Evolutionary conservation across 352 stramenopile genomes (phyloP).

Genomic region (Globisporangium paddicum): DNA sequence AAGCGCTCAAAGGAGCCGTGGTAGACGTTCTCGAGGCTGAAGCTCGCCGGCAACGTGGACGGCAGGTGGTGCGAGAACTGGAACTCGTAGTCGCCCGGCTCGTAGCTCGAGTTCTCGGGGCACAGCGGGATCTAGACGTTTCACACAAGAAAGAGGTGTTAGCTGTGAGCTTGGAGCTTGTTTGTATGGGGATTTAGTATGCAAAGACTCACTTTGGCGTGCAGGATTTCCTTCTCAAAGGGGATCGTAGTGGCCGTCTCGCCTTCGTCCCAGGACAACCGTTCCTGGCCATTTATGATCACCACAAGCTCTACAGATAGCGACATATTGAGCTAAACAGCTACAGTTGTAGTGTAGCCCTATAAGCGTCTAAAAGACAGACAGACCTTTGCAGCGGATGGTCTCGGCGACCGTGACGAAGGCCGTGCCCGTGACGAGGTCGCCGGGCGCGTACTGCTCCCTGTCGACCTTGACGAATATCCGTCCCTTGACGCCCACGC

Average conservation of each 20-base stretch:
- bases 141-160: background rate
- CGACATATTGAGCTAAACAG: background rate
- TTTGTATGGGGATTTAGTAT: background rate
- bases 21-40: slow-evolving; percentile 16
- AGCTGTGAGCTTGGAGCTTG: background rate
- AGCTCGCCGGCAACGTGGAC: background rate
- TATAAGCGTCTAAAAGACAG: too few relatives aligned
- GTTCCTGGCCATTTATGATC: slow-evolving; percentile 12
- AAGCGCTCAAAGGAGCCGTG: slow-evolving; percentile 10
- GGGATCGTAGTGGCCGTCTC: slow-evolving; percentile 5
- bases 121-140: slow-evolving; percentile 9
- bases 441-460: slow-evolving; percentile 12
- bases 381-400: slow-evolving; percentile 14
- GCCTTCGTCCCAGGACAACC: slow-evolving; percentile 15
- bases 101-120: slow-evolving; percentile 1
- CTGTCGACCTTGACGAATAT: slow-evolving; percentile 18
- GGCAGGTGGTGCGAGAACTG: slow-evolving; percentile 16
- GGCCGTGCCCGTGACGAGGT: slow-evolving; percentile 10
- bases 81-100: slow-evolving; percentile 13
- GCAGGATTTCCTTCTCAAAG: slow-evolving; percentile 13
- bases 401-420: slow-evolving; percentile 11
- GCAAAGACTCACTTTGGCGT: slow-evolving; percentile 5
- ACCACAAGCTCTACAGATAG: slow-evolving; percentile 8
- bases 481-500: slow-evolving; percentile 10
- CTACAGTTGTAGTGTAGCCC: too few relatives aligned